Percentiles rank a stretch among this genome's conserved stretches.
Conservation (phyloP, 805 yeast species). For the Starmerella apicola region DNA sequence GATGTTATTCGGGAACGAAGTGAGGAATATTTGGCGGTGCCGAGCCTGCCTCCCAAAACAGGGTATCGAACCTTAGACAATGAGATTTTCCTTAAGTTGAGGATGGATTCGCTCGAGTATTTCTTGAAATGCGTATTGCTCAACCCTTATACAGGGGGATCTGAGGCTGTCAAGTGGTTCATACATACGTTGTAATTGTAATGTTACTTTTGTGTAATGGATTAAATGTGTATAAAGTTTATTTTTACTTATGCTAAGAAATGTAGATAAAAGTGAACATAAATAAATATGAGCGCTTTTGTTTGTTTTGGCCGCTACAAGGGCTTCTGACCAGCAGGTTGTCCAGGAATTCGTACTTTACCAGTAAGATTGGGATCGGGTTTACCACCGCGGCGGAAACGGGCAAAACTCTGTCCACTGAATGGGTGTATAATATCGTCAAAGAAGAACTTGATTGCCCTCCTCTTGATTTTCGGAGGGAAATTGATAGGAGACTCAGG, state of each 20-base stretch:
- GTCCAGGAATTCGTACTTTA: constrained; percentile 1
- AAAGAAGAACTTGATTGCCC: constrained; percentile 3
- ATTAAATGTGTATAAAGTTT: neutral
- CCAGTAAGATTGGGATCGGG: neutral
- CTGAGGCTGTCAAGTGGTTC: constrained; percentile 28
- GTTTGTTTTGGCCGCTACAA: neutral
- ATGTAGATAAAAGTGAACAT: neutral
- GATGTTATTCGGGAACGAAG: constrained; percentile 32
- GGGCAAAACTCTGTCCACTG: neutral
- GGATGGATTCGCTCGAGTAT: constrained; percentile 35
- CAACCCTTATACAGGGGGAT: constrained; percentile 31
- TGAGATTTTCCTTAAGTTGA: constrained; percentile 26
- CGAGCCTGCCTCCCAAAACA: constrained; percentile 37
- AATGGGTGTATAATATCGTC: constrained; percentile 1
- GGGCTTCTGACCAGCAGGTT: constrained; percentile 6
- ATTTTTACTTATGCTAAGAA: neutral
- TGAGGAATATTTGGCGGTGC: constrained; percentile 29
- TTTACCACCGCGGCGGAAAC: neutral
- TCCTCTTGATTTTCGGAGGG: constrained; percentile 1
- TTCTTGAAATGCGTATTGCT: constrained; percentile 35
- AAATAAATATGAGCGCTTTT: too few relatives aligned
- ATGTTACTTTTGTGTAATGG: neutral
- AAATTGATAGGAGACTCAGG: constrained; percentile 40
- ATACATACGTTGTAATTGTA: neutral
- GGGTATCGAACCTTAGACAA: constrained; percentile 22